phyloP scores from a whole-genome alignment of 2,329 filamentous ascomycete species.

The Hymenoscyphus occultus region DNA sequence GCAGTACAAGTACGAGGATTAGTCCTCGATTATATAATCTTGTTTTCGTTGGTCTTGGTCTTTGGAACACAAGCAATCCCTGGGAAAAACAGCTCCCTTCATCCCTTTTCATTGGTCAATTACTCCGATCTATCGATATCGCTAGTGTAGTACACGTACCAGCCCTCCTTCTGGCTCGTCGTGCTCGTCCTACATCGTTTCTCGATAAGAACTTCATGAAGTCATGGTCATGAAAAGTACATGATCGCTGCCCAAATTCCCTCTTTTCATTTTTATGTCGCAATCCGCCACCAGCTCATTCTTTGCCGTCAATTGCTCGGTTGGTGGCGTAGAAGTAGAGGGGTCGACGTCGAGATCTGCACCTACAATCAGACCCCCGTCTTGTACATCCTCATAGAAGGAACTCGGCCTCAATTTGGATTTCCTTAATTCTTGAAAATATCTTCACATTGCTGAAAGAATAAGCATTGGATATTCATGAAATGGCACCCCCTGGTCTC shows the following conservation, averaged over 20 bases:
- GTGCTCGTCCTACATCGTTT: neutral
- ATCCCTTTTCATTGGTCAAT: neutral
- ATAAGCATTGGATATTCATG: neutral
- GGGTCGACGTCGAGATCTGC: neutral
- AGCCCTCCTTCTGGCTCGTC: neutral
- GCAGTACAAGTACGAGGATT: too few relatives aligned
- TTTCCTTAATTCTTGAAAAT: neutral
- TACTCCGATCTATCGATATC: neutral
- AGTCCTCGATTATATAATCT: too few relatives aligned
- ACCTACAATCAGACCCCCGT: neutral
- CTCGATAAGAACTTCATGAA: neutral
- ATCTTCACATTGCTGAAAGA: too few relatives aligned
- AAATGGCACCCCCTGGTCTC: slow-evolving; percentile 27
- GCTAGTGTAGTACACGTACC: too few relatives aligned
- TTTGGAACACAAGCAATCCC: too few relatives aligned
- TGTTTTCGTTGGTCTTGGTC: too few relatives aligned
- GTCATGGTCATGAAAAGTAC: neutral
- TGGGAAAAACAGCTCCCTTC: neutral
- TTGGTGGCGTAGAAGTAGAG: neutral
- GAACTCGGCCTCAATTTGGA: too few relatives aligned
- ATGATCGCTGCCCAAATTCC: neutral
- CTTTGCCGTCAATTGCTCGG: neutral
- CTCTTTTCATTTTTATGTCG: neutral
- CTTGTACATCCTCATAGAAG: neutral
- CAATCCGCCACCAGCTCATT: neutral